Percentiles rank a stretch among this genome's conserved stretches.
Evolutionary conservation across 2,329 filamentous ascomycete species (phyloP).

Genomic region (Phaeosphaeriaceae sp.): DNA sequence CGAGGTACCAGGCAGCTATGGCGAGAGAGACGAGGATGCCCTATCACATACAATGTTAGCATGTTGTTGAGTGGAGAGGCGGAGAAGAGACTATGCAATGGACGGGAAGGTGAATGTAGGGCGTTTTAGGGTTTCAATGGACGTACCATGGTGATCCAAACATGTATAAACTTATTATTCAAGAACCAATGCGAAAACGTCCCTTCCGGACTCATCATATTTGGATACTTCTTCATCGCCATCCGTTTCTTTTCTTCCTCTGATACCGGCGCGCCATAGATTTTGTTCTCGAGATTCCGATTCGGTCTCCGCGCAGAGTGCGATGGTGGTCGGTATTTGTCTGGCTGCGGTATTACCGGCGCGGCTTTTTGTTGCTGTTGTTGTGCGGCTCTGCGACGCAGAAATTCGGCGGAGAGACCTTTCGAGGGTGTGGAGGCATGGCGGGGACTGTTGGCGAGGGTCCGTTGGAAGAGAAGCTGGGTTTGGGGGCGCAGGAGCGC

Average conservation of each 20-base stretch:
- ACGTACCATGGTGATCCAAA: constrained; percentile 82
- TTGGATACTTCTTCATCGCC: constrained; percentile 78
- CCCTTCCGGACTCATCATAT: constrained; percentile 85
- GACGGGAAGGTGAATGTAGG: not conserved
- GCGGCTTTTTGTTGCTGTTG: constrained; percentile 54
- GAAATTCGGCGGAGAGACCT: constrained; percentile 42
- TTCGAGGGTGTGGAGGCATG: constrained; percentile 42
- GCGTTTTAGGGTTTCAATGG: not conserved
- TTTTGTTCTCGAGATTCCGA: constrained; percentile 63
- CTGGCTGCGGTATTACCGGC: constrained; percentile 77
- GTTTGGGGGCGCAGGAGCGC: constrained; percentile 32
- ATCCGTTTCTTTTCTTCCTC: constrained; percentile 72
- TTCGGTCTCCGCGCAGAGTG: constrained; percentile 76
- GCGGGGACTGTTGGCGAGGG: constrained; percentile 26
- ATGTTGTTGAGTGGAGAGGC: too few species aligned
- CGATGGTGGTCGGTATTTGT: constrained; percentile 90
- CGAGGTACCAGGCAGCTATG: constrained; percentile 75
- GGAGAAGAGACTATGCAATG: too few species aligned
- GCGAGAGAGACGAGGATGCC: constrained; percentile 75
- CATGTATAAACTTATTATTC: constrained; percentile 77
- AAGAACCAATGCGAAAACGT: constrained; percentile 87
- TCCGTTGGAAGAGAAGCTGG: constrained; percentile 24
- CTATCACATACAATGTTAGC: constrained; percentile 43
- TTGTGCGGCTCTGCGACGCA: constrained; percentile 32
- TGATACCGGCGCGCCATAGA: constrained; percentile 78